phyloP scores from a whole-genome alignment of 2,329 filamentous ascomycete species.

The Colletotrichum limetticola region DNA sequence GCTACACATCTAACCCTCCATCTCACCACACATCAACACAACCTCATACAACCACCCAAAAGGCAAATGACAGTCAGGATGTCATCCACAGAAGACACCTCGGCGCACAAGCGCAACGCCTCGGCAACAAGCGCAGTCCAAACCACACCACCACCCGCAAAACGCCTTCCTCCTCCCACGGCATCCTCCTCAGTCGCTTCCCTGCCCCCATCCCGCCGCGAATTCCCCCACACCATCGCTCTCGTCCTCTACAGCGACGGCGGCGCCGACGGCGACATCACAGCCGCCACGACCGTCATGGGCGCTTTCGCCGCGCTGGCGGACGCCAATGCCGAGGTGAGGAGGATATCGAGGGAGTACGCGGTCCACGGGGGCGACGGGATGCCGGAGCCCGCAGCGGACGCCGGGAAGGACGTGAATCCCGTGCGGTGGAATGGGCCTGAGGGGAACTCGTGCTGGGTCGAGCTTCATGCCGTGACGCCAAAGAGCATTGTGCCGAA shows the following conservation, averaged over 20 bases:
- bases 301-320: constrained; percentile 46
- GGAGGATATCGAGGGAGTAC: constrained; percentile 42
- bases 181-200: constrained; percentile 14
- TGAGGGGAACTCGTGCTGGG: constrained; percentile 50
- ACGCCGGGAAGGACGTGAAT: constrained; percentile 36
- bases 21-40: background rate
- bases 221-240: constrained; percentile 41
- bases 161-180: constrained; percentile 50
- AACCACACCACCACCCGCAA: constrained; percentile 58
- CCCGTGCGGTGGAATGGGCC: constrained; percentile 49
- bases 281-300: constrained; percentile 39
- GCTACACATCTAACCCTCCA: background rate
- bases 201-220: constrained; percentile 16
- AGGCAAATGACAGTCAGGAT: constrained; percentile 28
- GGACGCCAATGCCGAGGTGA: constrained; percentile 49
- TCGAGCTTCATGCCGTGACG: constrained; percentile 47
- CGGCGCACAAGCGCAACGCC: constrained; percentile 32
- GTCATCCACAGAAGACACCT: constrained; percentile 9
- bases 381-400: background rate
- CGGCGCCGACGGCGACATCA: constrained; percentile 15
- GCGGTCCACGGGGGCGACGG: constrained; percentile 24
- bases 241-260: constrained; percentile 46
- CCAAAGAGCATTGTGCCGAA: constrained; percentile 35
- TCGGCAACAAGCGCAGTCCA: constrained; percentile 27
- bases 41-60: background rate